phyloP scores from a whole-genome alignment of 805 yeast species.

The Hyphopichia homilentoma region DNA sequence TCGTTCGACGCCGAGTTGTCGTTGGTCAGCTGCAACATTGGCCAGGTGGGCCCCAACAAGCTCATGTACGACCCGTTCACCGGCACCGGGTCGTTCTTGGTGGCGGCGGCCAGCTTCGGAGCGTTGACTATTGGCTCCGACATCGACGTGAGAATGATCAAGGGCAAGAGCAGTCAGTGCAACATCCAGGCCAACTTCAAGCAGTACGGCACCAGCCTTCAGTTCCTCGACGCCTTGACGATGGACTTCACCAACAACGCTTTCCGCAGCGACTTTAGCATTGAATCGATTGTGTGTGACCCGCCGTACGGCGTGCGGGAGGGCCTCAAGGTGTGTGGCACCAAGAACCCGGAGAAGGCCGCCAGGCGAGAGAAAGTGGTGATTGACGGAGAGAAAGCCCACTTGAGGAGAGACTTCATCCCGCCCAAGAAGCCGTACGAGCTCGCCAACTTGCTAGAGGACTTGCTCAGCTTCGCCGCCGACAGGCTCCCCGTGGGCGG shows the following conservation, averaged over 20 bases:
- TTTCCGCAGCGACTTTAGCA: constrained; percentile 52
- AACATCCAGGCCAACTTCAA: constrained; percentile 64
- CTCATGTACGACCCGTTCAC: constrained; percentile 91
- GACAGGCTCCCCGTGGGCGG: constrained; percentile 70
- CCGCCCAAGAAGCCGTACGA: constrained; percentile 92
- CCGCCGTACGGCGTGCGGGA: constrained; percentile 98
- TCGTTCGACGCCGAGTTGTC: constrained; percentile 95
- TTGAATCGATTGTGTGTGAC: constrained; percentile 88
- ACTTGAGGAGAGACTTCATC: constrained; percentile 73
- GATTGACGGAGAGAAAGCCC: constrained; percentile 80
- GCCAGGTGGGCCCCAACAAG: constrained; percentile 62
- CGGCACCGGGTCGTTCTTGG: constrained; percentile 93
- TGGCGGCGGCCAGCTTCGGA: constrained; percentile 83
- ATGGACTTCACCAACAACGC: constrained; percentile 96
- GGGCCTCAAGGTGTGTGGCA: constrained; percentile 90
- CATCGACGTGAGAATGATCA: constrained; percentile 76
- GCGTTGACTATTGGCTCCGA: constrained; percentile 83
- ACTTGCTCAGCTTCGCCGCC: constrained; percentile 70
- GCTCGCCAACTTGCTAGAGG: constrained; percentile 71
- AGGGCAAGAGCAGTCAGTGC: constrained; percentile 58
- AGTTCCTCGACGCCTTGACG: constrained; percentile 71
- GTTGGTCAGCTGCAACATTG: constrained; percentile 81
- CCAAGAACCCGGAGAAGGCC: constrained; percentile 61
- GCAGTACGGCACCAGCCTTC: constrained; percentile 58
- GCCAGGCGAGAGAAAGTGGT: constrained; percentile 68